phyloP scores from a whole-genome alignment of 2,329 filamentous ascomycete species.

The Fonsecaea erecta region DNA sequence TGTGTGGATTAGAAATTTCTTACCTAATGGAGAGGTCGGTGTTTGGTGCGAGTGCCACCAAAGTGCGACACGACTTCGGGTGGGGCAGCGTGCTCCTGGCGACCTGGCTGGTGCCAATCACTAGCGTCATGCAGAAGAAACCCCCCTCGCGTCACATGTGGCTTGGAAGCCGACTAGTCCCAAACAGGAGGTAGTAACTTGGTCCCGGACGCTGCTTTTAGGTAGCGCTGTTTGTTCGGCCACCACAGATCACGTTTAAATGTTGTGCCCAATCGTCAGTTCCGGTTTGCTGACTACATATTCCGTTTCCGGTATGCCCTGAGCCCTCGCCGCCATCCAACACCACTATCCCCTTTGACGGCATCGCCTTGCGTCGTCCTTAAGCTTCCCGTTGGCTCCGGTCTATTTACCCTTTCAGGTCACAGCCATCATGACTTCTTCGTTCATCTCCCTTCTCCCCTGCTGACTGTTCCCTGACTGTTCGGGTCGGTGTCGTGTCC shows the following conservation, averaged over 20 bases:
- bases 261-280: neutral
- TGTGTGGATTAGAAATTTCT: conserved; percentile 33
- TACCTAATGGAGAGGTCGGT: conserved; percentile 26
- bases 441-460: no score
- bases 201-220: neutral
- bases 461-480: conserved; percentile 32
- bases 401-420: conserved; percentile 22
- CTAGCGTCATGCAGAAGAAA: neutral
- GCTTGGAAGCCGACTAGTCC: conserved; percentile 1
- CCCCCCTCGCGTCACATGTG: conserved; percentile 10
- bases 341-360: no score
- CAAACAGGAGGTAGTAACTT: no score
- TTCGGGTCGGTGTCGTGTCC: conserved; percentile 9
- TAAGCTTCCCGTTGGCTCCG: conserved; percentile 12
- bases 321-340: no score
- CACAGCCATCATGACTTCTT: neutral
- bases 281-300: conserved; percentile 22
- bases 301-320: conserved; percentile 11
- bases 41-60: neutral
- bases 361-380: neutral
- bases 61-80: neutral
- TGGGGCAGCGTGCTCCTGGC: neutral
- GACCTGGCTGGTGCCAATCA: neutral
- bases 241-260: neutral
- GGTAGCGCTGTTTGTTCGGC: neutral